These are phyloP conservation scores for Fusarium sp. DNA, from an alignment of 2,329 filamentous ascomycete genomes.

Conservation along the genomic window DNA sequence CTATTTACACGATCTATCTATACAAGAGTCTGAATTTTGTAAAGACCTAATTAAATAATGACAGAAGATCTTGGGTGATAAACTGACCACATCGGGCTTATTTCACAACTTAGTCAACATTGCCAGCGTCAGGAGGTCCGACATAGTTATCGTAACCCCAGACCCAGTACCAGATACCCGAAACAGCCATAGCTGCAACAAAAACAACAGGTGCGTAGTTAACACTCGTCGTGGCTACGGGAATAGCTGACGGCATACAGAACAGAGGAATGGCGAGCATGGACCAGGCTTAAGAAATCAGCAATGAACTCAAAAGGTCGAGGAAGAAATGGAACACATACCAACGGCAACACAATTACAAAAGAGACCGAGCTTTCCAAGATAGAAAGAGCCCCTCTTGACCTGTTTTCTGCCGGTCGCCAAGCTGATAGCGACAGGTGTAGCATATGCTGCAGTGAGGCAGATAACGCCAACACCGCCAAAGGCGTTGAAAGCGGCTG, in stretches of 20 bases:
- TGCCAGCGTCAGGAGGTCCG: conserved; percentile 1
- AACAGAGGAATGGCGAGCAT: conserved; percentile 26
- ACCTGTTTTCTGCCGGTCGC: conserved; percentile 12
- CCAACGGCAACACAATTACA: conserved; percentile 16
- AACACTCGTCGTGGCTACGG: conserved; percentile 4
- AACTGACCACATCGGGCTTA: no score
- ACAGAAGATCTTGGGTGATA: no score
- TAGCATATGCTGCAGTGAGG: conserved; percentile 23
- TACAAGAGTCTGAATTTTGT: no score
- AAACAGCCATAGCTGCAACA: conserved; percentile 15
- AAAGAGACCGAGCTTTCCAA: conserved; percentile 10
- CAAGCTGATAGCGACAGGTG: conserved; percentile 16
- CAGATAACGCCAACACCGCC: conserved; percentile 14
- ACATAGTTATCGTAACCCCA: conserved; percentile 33
- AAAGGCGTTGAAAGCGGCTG: conserved; percentile 24
- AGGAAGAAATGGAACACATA: conserved; percentile 1
- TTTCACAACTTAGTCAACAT: no score
- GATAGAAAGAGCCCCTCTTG: conserved; percentile 15
- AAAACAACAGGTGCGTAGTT: conserved; percentile 31
- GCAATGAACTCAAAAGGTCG: not conserved
- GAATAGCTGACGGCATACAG: conserved; percentile 26
- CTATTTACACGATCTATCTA: no score
- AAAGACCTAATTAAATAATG: no score
- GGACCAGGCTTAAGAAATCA: conserved; percentile 19
- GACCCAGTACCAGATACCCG: conserved; percentile 27